Evolutionary conservation across 2,329 filamentous ascomycete species (phyloP), one percentile per base, ranked within the genome.

Genomic region (Periconia digitata): DNA sequence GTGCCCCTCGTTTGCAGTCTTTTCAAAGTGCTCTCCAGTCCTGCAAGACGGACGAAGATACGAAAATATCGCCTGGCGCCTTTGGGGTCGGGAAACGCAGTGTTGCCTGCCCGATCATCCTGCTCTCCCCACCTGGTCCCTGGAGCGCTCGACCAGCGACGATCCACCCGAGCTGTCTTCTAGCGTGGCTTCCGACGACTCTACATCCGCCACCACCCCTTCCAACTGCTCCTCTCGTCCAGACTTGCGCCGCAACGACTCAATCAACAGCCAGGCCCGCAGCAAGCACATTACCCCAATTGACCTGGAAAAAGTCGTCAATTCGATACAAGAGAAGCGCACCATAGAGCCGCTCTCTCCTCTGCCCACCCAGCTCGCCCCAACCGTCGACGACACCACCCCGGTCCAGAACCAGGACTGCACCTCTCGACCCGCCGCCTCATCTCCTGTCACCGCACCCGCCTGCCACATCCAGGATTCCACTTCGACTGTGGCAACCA

Each of bases 81-180:
- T 97, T 53, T 97, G 92, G 92, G 95, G 90, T 63, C 83, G 91
- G 64, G 92, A 97, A 70, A 92, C 89, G 10, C 90, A 96, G 63
- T 95, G 92, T 74, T 92, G 87, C 73, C 86, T 89, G 54, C 81
- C 81, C 34, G 78, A 80, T 50, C 78, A 80, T 50, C 56, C 64
- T 21, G 49, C 65, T 12, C 48, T 63, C 23, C 62, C 66, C 39
- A 62, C 58, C 43, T 71, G 68, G 66, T 55, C 69, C 8, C 69
- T 71, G 44, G 54, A 60, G 46, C 60, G 58, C 46, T 59, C 70
- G 22, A 51, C 57, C 36, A 53, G 54, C 56, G 45, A 55, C 47
- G 62, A 67, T 16, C 51, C 75, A 32, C 76, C 76, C 29, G 73
- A 72, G 49, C 70, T 78, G 18, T 78, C 76, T 1, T 73, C 75